Percentiles rank a stretch among this genome's conserved stretches.
Conservation (phyloP, 2,329 filamentous ascomycete species). For the Tolypocladium pustulatum region DNA sequence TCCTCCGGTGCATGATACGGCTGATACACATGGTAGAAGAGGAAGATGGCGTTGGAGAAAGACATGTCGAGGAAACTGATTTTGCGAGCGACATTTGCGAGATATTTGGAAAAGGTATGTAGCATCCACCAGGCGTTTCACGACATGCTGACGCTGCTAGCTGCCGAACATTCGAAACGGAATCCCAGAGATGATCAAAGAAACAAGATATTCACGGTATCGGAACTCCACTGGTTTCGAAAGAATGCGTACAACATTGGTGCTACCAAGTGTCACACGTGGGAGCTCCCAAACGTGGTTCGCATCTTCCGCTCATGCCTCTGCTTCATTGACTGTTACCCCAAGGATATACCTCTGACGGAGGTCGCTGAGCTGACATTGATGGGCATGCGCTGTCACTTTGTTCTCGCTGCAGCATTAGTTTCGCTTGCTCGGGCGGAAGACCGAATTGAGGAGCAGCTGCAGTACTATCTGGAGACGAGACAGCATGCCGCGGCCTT, state of each 20-base stretch:
- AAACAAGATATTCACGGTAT: slow-evolving; percentile 42
- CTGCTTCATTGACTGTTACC: slow-evolving; percentile 39
- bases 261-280: slow-evolving; percentile 45
- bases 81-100: slow-evolving; percentile 41
- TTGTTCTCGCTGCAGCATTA: slow-evolving; percentile 46
- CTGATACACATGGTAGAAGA: slow-evolving; percentile 33
- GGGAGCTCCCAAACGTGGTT: slow-evolving; percentile 42
- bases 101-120: slow-evolving; percentile 33
- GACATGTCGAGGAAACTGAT: background rate
- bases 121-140: background rate
- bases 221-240: slow-evolving; percentile 76
- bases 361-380: slow-evolving; percentile 39
- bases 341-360: slow-evolving; percentile 30
- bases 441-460: slow-evolving; percentile 36
- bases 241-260: slow-evolving; percentile 73
- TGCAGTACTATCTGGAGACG: slow-evolving; percentile 51
- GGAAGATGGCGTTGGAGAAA: slow-evolving; percentile 11
- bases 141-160: slow-evolving; percentile 10
- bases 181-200: slow-evolving; percentile 27
- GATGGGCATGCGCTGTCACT: slow-evolving; percentile 60
- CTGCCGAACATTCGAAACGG: slow-evolving; percentile 17
- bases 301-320: slow-evolving; percentile 46
- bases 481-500: slow-evolving; percentile 53
- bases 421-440: slow-evolving; percentile 41
- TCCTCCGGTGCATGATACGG: slow-evolving; percentile 41